Base-by-base conservation (phyloP, 768 basidiomycete species). In the Pholiota molesta region DNA sequence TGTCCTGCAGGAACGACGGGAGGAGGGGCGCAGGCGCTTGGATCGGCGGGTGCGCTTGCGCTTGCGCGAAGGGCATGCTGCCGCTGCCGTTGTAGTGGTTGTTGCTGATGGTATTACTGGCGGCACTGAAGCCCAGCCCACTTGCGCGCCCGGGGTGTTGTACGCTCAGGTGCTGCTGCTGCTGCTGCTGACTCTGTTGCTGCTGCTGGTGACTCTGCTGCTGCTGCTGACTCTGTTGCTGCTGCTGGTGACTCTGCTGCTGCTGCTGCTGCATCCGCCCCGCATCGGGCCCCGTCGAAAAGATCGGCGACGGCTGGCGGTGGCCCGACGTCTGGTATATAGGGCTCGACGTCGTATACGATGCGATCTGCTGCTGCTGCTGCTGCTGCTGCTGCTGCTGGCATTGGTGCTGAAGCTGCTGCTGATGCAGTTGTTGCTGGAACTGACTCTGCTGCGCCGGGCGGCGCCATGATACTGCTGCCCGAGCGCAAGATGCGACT, bases 1-100 rank as follows among this genome's bases (percentile, higher is more conserved):
- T 86, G 64, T 91, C 88, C 68, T 90, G 88, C 65, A 92, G 72
- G 77, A 91, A 92, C 8, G 90, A 86, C 3, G 91, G 91, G n/a
- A 92, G 79, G 42, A 92, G 79, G 7, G 87, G 82, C 2, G 81
- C 78, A 5, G 77, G 79, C 0, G 78, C 77, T 53, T 80, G 77
- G 19, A 80, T 67, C 55, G 67, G 53, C 66, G 55, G 39, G 52
- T 65, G 23, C 62, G 68, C 54, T 17, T 31, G 58, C 1, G 58
- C 39, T 9, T 57, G 60, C 61, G 66, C 52, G 68, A 65, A 52
- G 8, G 16, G 52, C 35, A 6, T 44, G 44, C 52, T 60, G 60
- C 19, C 58, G 63, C 37, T 65, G 66, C 52, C 54, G 66, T 64
- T 55, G 53, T 56, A 40, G 11, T 17, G 56, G 39, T 2, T 23